Evolutionary conservation across 768 basidiomycete genomes (phyloP), one percentile per base, ranked within the genome.

Genomic region (Auricularia auricula-judae): DNA sequence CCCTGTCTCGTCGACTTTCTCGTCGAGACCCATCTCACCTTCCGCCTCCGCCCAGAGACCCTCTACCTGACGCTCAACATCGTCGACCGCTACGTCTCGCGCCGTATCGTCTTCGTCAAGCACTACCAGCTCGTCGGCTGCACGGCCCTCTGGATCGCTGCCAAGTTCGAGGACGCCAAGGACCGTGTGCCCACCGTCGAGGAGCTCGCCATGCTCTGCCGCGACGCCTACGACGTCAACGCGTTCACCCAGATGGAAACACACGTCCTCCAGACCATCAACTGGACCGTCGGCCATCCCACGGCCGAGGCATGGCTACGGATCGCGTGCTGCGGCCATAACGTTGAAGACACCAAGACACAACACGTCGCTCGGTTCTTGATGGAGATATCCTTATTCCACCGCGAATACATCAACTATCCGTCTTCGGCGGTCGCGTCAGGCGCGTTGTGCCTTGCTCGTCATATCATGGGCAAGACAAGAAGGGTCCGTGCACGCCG

Each of bases 171-270:
- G 77, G 97, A 99, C 72, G 91, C 94, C 29, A 98, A 99, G 76
- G 96, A 98, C 72, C 93, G 95, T 67, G 93, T 98, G 14, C 97
- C 97, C 11, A 91, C 93, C 1, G 91, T 98, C 4, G 87, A 92
- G 72, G 95, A 98, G 68, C 87, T 99, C 63, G 88, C 87, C 54
- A 88, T 93, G 72, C 93, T 97, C 74, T 98, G 97, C 78, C 93
- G 89, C 71, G 88, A 95, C 72, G 93, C 93, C 2, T 98, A 98
- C 75, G 95, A 98, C 73, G 94, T 96, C 75, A 88, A 89, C 3
- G 96, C 96, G 1, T 99, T 99, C 76, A 88, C 98, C 66, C 97
- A 99, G 77, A 98, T 99, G 97, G 97, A 99, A 75, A 89, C 91
- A 3, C 97, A 99, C 72, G 91, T 99, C 62, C 83, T 99, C 47